A percentile compares a stretch with the other conserved stretches of the same genome.
Conservation (phyloP, 2,329 filamentous ascomycete species). For the Zymoseptoria crescenta region DNA sequence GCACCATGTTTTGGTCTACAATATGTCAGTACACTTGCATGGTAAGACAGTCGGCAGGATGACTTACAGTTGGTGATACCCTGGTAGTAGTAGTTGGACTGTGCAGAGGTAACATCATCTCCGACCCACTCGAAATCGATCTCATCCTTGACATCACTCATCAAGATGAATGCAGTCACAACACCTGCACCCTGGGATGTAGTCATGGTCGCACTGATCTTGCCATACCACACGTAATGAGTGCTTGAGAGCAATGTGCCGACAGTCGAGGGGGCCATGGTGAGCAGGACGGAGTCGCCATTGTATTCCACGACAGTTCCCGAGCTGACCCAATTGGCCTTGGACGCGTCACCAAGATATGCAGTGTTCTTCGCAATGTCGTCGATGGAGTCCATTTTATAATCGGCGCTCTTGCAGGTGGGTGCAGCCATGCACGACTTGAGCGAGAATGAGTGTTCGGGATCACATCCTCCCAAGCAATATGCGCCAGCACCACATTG, state of each 20-base stretch:
- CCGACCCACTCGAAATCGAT: constrained; percentile 97
- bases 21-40: no score
- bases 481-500: constrained; percentile 89
- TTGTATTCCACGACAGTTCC: constrained; percentile 64
- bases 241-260: constrained; percentile 82
- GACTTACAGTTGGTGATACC: constrained; percentile 80
- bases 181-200: constrained; percentile 80
- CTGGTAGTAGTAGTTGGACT: constrained; percentile 97
- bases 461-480: constrained; percentile 93
- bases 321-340: constrained; percentile 81
- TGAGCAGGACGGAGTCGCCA: constrained; percentile 63
- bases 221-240: constrained; percentile 95
- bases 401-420: constrained; percentile 66
- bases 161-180: constrained; percentile 92
- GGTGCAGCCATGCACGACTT: constrained; percentile 81
- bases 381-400: constrained; percentile 66
- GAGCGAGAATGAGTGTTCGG: constrained; percentile 70
- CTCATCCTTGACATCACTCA: constrained; percentile 94
- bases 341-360: constrained; percentile 76
- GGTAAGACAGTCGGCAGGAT: no score
- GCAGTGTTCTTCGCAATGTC: constrained; percentile 63
- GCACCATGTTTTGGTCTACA: constrained; percentile 65
- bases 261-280: constrained; percentile 77
- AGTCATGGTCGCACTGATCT: constrained; percentile 76
- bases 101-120: constrained; percentile 63